These are phyloP conservation scores for Dendrobium chrysotoxum DNA, from an alignment of 106 monocot species.

Conservation along the genomic window DNA sequence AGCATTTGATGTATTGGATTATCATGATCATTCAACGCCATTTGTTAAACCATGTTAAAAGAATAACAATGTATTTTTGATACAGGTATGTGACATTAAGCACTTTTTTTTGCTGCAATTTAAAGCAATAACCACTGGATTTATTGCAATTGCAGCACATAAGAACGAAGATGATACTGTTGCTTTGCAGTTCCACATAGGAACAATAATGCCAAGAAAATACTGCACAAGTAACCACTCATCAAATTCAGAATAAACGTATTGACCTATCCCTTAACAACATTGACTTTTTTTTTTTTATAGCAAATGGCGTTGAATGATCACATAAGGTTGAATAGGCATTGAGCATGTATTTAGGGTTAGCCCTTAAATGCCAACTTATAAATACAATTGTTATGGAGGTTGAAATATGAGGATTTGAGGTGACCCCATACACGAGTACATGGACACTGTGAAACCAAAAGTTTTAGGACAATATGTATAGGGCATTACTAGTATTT, in stretches of 20 bases:
- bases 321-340: too few relatives aligned
- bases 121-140: neutral
- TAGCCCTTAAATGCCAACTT: neutral
- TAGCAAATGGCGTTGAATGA: too few relatives aligned
- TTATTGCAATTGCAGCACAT: neutral
- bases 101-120: neutral
- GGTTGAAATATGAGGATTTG: too few relatives aligned
- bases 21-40: neutral
- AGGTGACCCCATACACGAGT: too few relatives aligned
- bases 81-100: neutral
- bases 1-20: neutral
- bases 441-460: too few relatives aligned
- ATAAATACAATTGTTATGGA: too few relatives aligned
- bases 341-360: too few relatives aligned
- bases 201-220: neutral
- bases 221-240: neutral
- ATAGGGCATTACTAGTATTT: neutral
- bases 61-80: neutral
- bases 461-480: neutral
- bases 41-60: neutral
- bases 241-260: neutral
- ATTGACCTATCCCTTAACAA: neutral
- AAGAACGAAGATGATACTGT: neutral
- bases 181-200: neutral
- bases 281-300: too few relatives aligned